Conservation (phyloP, 768 basidiomycete species). For the Russula griseocarnosa region DNA sequence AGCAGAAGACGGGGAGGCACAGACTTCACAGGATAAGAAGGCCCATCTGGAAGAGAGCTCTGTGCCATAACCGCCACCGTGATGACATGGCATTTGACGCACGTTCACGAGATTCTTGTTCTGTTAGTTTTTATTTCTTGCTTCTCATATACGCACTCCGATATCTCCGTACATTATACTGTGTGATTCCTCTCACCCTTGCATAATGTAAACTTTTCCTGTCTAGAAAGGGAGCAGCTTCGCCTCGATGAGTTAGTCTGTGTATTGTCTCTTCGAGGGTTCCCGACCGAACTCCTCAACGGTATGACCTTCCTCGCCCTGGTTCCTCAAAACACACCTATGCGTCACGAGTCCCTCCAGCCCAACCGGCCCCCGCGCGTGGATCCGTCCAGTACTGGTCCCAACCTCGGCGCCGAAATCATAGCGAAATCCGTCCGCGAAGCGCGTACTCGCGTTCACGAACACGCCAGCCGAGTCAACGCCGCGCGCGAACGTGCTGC, state of each 20-base stretch:
- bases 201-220: constrained; percentile 1
- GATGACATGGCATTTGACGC: too few relatives aligned
- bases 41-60: constrained; percentile 47
- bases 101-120: background rate
- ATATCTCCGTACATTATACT: constrained; percentile 17
- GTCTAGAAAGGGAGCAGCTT: constrained; percentile 45
- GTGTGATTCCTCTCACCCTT: constrained; percentile 1
- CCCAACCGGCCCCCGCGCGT: constrained; percentile 93
- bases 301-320: constrained; percentile 68
- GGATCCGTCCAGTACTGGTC: constrained; percentile 92
- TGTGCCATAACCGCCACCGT: constrained; percentile 27
- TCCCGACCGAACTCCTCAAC: constrained; percentile 80
- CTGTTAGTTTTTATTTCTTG: background rate
- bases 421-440: constrained; percentile 94
- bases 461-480: constrained; percentile 92
- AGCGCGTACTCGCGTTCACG: constrained; percentile 92
- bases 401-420: constrained; percentile 98
- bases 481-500: constrained; percentile 73
- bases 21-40: constrained; percentile 57
- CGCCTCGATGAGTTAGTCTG: constrained; percentile 51
- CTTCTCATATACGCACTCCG: background rate
- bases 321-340: constrained; percentile 90
- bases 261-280: constrained; percentile 66
- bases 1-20: constrained; percentile 55
- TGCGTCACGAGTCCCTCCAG: constrained; percentile 91